Evolutionary conservation across 2,329 filamentous ascomycete genomes (phyloP).

Genomic region (Aspergillus caelatus): DNA sequence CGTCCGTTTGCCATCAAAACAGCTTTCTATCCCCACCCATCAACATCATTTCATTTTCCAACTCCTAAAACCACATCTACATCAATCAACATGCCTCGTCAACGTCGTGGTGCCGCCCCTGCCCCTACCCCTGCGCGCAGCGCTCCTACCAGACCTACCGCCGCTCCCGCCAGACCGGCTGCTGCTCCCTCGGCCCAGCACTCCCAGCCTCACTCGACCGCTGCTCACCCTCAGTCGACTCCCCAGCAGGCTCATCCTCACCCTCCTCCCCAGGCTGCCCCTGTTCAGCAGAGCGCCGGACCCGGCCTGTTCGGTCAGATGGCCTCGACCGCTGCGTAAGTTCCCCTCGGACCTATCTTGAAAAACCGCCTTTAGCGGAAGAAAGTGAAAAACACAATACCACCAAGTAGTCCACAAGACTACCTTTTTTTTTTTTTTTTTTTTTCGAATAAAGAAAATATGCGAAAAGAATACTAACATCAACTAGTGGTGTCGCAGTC

Average conservation of each 20-base stretch:
- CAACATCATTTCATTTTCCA: slow-evolving; percentile 20
- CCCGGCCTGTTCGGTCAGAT: slow-evolving; percentile 94
- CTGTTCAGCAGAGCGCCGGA: slow-evolving; percentile 60
- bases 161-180: slow-evolving; percentile 61
- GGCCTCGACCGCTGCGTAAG: slow-evolving; percentile 96
- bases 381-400: neutral
- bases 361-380: neutral
- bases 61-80: slow-evolving; percentile 26
- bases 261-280: slow-evolving; percentile 33
- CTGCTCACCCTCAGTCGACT: slow-evolving; percentile 53
- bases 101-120: slow-evolving; percentile 66
- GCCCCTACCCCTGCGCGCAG: slow-evolving; percentile 54
- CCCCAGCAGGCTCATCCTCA: slow-evolving; percentile 55
- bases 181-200: slow-evolving; percentile 57
- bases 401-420: neutral
- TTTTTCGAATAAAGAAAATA: neutral
- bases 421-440: neutral
- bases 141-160: slow-evolving; percentile 67
- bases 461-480: neutral
- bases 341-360: slow-evolving; percentile 27
- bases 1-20: neutral
- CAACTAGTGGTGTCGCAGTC: slow-evolving; percentile 84
- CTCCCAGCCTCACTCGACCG: slow-evolving; percentile 71
- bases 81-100: slow-evolving; percentile 67
- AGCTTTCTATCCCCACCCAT: slow-evolving; percentile 22